Percentiles rank a stretch among this genome's conserved stretches.
phyloP scores from a whole-genome alignment of 176 grass and related monocot genomes.

The Aegilops longissima region DNA sequence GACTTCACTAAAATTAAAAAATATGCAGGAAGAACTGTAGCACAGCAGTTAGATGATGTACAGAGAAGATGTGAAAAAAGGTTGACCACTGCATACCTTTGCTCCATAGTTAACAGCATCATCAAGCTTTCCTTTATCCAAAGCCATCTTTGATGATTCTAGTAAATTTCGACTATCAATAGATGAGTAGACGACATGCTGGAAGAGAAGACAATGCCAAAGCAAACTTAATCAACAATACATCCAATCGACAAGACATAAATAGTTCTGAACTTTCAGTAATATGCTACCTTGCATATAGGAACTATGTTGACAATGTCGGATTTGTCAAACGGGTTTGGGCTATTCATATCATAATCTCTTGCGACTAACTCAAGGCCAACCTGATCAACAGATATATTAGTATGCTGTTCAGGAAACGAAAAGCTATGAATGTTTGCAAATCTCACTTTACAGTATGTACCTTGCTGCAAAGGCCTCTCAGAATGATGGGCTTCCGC shows the following conservation, averaged over 20 bases:
- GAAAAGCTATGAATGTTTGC: background rate
- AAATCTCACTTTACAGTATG: slow-evolving; percentile 13
- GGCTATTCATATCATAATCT: slow-evolving; percentile 95
- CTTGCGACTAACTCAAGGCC: slow-evolving; percentile 88
- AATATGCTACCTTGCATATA: slow-evolving; percentile 84
- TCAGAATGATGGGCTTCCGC: slow-evolving; percentile 82
- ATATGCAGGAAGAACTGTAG: slow-evolving; percentile 8
- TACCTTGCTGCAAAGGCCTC: slow-evolving; percentile 96
- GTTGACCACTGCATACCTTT: slow-evolving; percentile 53
- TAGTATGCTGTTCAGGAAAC: slow-evolving; percentile 21
- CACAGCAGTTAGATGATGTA: background rate
- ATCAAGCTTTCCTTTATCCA: slow-evolving; percentile 99
- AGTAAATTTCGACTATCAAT: slow-evolving; percentile 92
- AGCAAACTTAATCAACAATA: slow-evolving; percentile 1
- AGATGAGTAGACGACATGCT: slow-evolving; percentile 88
- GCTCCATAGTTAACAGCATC: slow-evolving; percentile 88
- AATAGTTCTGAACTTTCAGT: slow-evolving; percentile 15
- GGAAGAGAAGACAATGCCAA: slow-evolving; percentile 24
- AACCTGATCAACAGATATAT: slow-evolving; percentile 62
- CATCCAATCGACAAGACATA: background rate
- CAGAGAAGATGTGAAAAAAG: background rate
- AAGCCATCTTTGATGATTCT: slow-evolving; percentile 92
- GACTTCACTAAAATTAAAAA: background rate
- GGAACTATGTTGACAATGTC: slow-evolving; percentile 93
- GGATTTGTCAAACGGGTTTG: slow-evolving; percentile 88